Percentiles rank a stretch among this genome's conserved stretches.
These are phyloP conservation scores for Botrytis deweyae DNA, from an alignment of 2,329 filamentous ascomycete species.

Conservation along the genomic window DNA sequence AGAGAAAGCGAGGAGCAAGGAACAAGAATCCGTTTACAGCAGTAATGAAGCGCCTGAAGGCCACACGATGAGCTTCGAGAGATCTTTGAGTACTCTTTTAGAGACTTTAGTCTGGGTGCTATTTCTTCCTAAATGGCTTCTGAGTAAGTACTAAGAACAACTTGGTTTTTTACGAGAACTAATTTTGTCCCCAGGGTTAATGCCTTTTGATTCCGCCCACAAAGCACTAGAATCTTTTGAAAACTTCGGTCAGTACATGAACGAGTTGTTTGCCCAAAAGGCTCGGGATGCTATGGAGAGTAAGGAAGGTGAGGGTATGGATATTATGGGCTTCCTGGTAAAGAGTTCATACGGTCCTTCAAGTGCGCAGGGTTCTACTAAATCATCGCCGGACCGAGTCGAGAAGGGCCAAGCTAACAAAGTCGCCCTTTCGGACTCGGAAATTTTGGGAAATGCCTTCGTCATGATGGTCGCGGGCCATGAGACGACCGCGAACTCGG, in stretches of 20 bases:
- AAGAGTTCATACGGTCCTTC: slow-evolving; percentile 42
- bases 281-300: slow-evolving; percentile 46
- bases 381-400: slow-evolving; percentile 43
- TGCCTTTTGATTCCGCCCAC: slow-evolving; percentile 48
- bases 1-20: slow-evolving; percentile 50
- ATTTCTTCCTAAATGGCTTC: slow-evolving; percentile 50
- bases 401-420: slow-evolving; percentile 54
- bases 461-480: slow-evolving; percentile 72
- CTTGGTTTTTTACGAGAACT: not conserved
- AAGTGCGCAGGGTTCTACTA: slow-evolving; percentile 34
- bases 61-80: slow-evolving; percentile 55
- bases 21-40: slow-evolving; percentile 46
- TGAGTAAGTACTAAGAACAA: slow-evolving; percentile 41
- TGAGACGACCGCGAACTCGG: slow-evolving; percentile 74
- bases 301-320: slow-evolving; percentile 47
- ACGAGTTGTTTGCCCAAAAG: slow-evolving; percentile 56
- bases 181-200: slow-evolving; percentile 35
- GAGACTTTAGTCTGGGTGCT: slow-evolving; percentile 54
- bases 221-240: slow-evolving; percentile 47
- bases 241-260: slow-evolving; percentile 63
- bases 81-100: slow-evolving; percentile 53
- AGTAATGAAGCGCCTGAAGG: slow-evolving; percentile 40
- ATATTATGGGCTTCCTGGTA: slow-evolving; percentile 56
- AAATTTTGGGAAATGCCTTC: slow-evolving; percentile 72
- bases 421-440: slow-evolving; percentile 56